Conservation (phyloP, 129 eudicot species). For the Ambrosia artemisiifolia region DNA sequence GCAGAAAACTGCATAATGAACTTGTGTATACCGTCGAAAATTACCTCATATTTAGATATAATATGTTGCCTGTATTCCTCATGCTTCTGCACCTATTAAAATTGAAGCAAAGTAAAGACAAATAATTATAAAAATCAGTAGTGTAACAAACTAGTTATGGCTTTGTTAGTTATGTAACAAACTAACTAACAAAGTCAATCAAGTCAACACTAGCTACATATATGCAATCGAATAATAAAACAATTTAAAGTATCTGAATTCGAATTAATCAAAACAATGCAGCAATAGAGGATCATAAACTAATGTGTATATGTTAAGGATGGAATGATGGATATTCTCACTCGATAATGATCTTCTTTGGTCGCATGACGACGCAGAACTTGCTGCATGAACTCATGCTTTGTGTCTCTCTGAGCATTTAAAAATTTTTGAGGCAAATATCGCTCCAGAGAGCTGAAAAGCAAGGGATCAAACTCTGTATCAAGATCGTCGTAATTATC, state of each 20-base stretch:
- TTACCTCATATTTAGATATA: constrained; percentile 78
- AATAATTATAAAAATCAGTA: not conserved
- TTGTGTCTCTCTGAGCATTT: constrained; percentile 41
- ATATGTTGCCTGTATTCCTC: constrained; percentile 82
- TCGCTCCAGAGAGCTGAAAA: constrained; percentile 74
- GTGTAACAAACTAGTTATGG: no score
- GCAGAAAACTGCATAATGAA: not conserved
- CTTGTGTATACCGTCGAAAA: not conserved
- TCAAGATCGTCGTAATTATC: constrained; percentile 65
- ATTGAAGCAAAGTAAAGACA: not conserved
- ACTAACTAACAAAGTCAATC: no score
- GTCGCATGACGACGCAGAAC: constrained; percentile 72
- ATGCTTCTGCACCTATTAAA: constrained; percentile 68
- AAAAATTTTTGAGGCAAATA: constrained; percentile 63
- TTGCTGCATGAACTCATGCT: constrained; percentile 56
- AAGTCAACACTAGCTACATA: no score
- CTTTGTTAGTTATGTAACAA: no score
- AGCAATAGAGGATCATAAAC: not conserved
- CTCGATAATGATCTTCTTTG: constrained; percentile 68
- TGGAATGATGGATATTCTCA: constrained; percentile 9
- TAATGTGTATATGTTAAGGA: not conserved
- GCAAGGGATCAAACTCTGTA: constrained; percentile 58
- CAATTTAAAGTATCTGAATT: no score
- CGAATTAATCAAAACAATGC: not conserved
- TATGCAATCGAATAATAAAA: no score